A percentile compares a stretch with the other conserved stretches of the same genome.
Conservation (phyloP, 2,329 filamentous ascomycete genomes). For the Oidium heveae region DNA sequence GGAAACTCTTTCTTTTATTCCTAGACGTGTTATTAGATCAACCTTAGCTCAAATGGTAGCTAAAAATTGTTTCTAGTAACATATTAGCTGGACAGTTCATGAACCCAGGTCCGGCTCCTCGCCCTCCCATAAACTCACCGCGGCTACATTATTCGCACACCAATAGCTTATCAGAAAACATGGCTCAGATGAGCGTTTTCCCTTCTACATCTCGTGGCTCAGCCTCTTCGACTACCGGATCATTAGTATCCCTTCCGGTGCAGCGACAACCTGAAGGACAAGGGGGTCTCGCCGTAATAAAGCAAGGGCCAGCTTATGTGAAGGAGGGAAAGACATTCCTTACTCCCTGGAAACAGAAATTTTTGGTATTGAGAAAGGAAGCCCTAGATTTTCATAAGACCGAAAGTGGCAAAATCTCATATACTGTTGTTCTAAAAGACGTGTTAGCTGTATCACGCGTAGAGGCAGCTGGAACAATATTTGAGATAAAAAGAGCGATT, state of each 20-base stretch:
- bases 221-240: constrained; percentile 43
- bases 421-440: constrained; percentile 63
- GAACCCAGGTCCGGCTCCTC: constrained; percentile 87
- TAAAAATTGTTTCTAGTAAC: constrained; percentile 15
- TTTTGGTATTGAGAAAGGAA: constrained; percentile 74
- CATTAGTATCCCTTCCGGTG: constrained; percentile 48
- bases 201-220: constrained; percentile 37
- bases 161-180: constrained; percentile 46
- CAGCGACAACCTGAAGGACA: constrained; percentile 32
- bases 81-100: constrained; percentile 53
- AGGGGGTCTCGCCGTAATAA: constrained; percentile 48
- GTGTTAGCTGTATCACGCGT: constrained; percentile 78
- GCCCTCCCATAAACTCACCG: constrained; percentile 63
- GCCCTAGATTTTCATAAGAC: constrained; percentile 87
- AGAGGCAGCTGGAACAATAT: constrained; percentile 73
- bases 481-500: constrained; percentile 66
- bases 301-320: constrained; percentile 59
- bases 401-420: constrained; percentile 66
- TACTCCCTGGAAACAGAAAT: constrained; percentile 72
- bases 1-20: not conserved
- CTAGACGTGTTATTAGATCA: not conserved
- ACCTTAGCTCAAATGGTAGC: constrained; percentile 2
- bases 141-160: constrained; percentile 58
- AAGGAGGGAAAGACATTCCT: constrained; percentile 82
- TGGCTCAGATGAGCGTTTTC: constrained; percentile 50